Percentiles rank a stretch among this genome's conserved stretches.
These are phyloP conservation scores for Aurantiochytrium sp. DNA, from an alignment of 108 stramenopile genomes.

Conservation along the genomic window DNA sequence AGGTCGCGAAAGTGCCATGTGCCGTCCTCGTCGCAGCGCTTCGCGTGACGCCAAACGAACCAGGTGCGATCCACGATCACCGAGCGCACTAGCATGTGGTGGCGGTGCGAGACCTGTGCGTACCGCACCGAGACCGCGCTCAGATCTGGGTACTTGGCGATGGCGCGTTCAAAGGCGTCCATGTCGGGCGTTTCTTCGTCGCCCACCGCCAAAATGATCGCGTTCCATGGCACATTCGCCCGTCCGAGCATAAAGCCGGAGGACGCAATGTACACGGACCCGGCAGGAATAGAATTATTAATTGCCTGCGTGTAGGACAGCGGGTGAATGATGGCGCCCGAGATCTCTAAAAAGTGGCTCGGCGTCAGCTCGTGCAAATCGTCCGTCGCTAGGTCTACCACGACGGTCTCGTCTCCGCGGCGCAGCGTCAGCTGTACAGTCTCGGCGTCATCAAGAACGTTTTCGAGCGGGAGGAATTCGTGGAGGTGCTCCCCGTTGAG, in stretches of 20 bases:
- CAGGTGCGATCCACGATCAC: neutral
- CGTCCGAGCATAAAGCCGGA: conserved; percentile 47
- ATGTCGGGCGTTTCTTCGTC: conserved; percentile 40
- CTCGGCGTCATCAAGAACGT: neutral
- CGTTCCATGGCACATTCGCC: conserved; percentile 31
- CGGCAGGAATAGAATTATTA: conserved; percentile 35
- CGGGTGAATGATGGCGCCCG: conserved; percentile 41
- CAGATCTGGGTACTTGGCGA: conserved; percentile 37
- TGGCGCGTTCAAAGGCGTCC: conserved; percentile 38
- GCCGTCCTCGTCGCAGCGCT: neutral
- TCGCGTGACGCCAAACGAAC: neutral
- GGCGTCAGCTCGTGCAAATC: conserved; percentile 44
- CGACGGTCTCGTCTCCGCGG: neutral
- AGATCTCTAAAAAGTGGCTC: conserved; percentile 35
- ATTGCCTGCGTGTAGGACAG: conserved; percentile 36
- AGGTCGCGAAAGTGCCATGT: neutral
- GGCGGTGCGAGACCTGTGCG: neutral
- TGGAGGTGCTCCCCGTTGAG: neutral
- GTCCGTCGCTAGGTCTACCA: neutral
- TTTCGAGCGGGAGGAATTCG: conserved; percentile 31
- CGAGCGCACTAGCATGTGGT: neutral
- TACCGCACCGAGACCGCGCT: conserved; percentile 36
- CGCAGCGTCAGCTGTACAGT: neutral
- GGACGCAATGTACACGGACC: neutral
- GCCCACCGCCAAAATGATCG: conserved; percentile 42